A percentile compares a stretch with the other conserved stretches of the same genome.
phyloP scores from a whole-genome alignment of 768 basidiomycete genomes.

The Boletus subcaerulescens region DNA sequence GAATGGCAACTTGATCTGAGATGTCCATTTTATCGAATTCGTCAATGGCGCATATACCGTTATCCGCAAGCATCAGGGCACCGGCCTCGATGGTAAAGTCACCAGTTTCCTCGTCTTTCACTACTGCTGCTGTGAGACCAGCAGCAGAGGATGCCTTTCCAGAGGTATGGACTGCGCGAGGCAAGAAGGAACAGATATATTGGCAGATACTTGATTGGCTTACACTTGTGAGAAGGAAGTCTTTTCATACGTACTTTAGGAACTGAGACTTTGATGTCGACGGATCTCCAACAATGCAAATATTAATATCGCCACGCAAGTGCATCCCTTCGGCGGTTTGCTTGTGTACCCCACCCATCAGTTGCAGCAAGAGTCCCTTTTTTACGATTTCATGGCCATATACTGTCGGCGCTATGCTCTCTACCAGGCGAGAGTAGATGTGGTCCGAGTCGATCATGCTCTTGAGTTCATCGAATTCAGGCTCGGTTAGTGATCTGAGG shows the following conservation, averaged over 20 bases:
- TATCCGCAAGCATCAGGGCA: conserved; percentile 98
- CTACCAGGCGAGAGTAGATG: conserved; percentile 91
- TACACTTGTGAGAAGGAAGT: not conserved
- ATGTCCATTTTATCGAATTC: conserved; percentile 99
- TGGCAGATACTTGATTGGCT: conserved; percentile 29
- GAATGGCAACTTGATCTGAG: conserved; percentile 96
- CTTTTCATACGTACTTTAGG: conserved; percentile 67
- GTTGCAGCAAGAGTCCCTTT: conserved; percentile 91
- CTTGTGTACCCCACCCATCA: conserved; percentile 99
- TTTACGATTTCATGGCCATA: conserved; percentile 99
- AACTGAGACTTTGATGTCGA: conserved; percentile 99
- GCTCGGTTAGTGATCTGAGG: conserved; percentile 84
- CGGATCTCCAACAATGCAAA: conserved; percentile 97
- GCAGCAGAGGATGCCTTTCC: conserved; percentile 99
- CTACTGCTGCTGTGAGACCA: conserved; percentile 97
- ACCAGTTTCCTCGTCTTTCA: conserved; percentile 97
- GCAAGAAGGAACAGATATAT: conserved; percentile 97
- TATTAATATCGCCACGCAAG: conserved; percentile 97
- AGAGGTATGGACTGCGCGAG: conserved; percentile 96
- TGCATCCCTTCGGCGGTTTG: conserved; percentile 95
- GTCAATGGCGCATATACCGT: conserved; percentile 99
- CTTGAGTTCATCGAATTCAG: conserved; percentile 93
- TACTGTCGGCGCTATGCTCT: conserved; percentile 95
- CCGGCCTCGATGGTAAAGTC: conserved; percentile 99
- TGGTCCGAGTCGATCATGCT: conserved; percentile 93